phyloP scores from a whole-genome alignment of 208 protist species.

The Tritrichomonas musculus region DNA sequence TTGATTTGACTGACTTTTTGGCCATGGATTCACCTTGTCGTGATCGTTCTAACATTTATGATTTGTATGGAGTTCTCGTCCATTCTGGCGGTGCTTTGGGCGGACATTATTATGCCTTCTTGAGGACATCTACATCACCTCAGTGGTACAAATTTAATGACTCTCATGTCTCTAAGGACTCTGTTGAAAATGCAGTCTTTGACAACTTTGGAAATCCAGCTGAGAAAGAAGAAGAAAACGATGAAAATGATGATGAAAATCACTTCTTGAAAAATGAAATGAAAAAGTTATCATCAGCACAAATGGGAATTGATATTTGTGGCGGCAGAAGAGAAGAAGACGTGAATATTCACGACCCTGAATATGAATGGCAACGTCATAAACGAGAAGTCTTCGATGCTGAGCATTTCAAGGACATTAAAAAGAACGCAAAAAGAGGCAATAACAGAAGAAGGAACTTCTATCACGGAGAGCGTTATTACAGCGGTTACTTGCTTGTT shows the following conservation, averaged over 20 bases:
- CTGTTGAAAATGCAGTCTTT: background rate
- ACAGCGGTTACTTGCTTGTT: background rate
- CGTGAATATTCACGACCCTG: no score
- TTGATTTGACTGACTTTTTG: conserved; percentile 54
- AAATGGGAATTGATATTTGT: no score
- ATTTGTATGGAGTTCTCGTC: background rate
- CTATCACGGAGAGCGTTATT: background rate
- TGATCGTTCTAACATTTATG: background rate
- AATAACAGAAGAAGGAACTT: no score
- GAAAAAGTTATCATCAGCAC: no score
- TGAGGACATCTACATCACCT: background rate
- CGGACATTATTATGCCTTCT: conserved; percentile 10
- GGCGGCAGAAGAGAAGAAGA: no score
- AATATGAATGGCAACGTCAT: no score
- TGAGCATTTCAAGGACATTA: no score
- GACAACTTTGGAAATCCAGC: background rate
- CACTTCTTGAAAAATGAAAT: no score
- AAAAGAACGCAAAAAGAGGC: no score
- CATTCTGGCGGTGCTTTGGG: background rate
- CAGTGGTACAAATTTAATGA: conserved; percentile 33
- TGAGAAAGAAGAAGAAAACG: background rate
- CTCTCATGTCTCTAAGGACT: background rate
- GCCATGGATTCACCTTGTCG: conserved; percentile 34
- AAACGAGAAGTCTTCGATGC: no score
- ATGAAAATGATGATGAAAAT: no score